phyloP scores from a whole-genome alignment of 306 rosid genomes.

The Mimosa bimucronata region DNA sequence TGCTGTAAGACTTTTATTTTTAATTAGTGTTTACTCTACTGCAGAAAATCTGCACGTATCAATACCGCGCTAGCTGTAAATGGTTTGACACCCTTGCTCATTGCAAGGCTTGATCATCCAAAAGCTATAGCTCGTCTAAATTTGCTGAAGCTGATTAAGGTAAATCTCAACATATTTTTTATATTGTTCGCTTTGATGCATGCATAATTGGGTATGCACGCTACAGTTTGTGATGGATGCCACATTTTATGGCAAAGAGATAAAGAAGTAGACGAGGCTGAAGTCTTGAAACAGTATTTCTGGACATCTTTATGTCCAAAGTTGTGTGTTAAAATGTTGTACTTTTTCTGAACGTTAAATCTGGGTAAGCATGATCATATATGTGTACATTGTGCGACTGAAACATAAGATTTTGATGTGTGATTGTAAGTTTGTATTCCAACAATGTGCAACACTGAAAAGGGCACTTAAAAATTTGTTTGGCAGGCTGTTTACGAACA shows the following conservation, averaged over 20 bases:
- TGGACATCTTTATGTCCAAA: too few relatives aligned
- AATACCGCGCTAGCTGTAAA: conserved; percentile 94
- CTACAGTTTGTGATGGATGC: background rate
- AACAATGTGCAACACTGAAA: too few relatives aligned
- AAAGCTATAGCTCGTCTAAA: conserved; percentile 99
- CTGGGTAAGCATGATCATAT: too few relatives aligned
- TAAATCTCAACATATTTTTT: conserved; percentile 14
- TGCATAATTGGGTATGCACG: conserved; percentile 5
- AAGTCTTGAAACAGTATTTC: too few relatives aligned
- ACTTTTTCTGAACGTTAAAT: too few relatives aligned
- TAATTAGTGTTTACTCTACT: conserved; percentile 13
- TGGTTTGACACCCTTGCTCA: conserved; percentile 90
- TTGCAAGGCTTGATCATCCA: conserved; percentile 93
- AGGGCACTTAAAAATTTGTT: background rate
- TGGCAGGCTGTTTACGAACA: conserved; percentile 96
- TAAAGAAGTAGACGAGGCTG: too few relatives aligned
- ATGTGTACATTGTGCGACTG: too few relatives aligned
- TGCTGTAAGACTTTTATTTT: background rate
- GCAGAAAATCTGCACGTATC: conserved; percentile 95
- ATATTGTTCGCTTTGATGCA: conserved; percentile 1
- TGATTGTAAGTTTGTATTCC: too few relatives aligned
- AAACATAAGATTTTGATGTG: too few relatives aligned
- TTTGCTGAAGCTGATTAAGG: conserved; percentile 97
- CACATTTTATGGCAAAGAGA: too few relatives aligned
- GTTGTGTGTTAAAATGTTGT: too few relatives aligned